Evolutionary conservation across 495 filamentous ascomycete species (phyloP), one percentile per base, ranked within the genome.

Genomic region (Sabuloglossum arenarium): DNA sequence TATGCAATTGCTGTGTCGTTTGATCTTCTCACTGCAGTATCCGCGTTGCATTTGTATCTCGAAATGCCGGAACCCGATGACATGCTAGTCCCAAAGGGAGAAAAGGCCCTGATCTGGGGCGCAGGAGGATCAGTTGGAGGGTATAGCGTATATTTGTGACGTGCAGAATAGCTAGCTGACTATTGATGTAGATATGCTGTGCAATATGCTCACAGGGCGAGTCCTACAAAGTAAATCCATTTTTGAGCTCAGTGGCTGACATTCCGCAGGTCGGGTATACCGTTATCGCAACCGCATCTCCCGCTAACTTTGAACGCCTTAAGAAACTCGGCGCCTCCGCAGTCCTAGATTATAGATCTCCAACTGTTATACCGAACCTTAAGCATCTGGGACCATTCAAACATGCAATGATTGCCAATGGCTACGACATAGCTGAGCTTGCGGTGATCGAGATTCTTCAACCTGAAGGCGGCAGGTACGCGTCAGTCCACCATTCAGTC

Each of bases 41-140:
- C 46, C 12, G 62, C 58, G 3, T 43, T 64, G 19, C 58, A 49
- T 28, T 14, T 49, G 21, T 49, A 49, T 49, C 45, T 49, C n/a
- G 59, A 59, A 21, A 59, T 60, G 59, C 59, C 55, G 28, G 58
- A 61, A 21, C 59, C 59, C 14, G 57, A 54, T 2, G 21, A 49
- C 8, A 39, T 59, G 52, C 21, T 58, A 54, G 6, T 51, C 28
- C 42, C 46, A 1, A 8, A 54, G 59, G 27, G 59, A 58, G 30
- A 59, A 58, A 49, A 60, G 59, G n/a, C 34, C 59, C 45, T 49
- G 6, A 49, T 49, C 45, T 49, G 45, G 45, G 45, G 45, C 11
- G 43, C 61, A 10, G 60, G 60, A 60, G 60, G 62, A 30, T 55
- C 60, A 32, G 60, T 58, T 23, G 62, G 62, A 31, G 60, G 58